phyloP scores from a whole-genome alignment of 2,329 filamentous ascomycete genomes.

The Raffaelea ambrosiae region DNA sequence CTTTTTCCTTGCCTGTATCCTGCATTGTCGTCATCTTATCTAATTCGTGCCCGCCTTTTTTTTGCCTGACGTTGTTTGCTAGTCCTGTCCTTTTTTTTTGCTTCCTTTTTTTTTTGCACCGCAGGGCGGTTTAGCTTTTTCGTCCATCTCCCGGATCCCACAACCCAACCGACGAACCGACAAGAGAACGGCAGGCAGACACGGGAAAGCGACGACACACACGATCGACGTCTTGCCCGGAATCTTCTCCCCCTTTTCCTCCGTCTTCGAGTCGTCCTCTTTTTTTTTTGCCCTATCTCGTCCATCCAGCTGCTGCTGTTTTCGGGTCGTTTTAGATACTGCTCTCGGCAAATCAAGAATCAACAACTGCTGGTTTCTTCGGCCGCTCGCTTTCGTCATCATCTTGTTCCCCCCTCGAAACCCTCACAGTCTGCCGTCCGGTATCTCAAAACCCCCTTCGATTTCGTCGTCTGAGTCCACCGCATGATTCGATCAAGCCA shows the following conservation, averaged over 20 bases:
- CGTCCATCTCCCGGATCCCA: no score
- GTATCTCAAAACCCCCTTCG: neutral
- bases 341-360: no score
- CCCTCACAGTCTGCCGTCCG: neutral
- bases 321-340: no score
- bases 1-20: neutral
- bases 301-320: no score
- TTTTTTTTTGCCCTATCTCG: no score
- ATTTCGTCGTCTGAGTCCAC: neutral
- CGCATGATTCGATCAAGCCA: constrained; percentile 3
- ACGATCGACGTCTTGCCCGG: no score
- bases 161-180: no score
- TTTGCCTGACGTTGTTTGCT: neutral
- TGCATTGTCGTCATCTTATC: neutral
- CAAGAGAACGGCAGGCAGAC: no score
- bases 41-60: neutral
- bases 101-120: neutral
- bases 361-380: neutral
- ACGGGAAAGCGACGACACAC: no score
- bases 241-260: no score
- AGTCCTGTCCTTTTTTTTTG: neutral
- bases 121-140: neutral
- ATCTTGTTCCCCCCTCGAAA: neutral
- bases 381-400: neutral
- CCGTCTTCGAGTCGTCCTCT: no score